Evolutionary conservation across 2,329 filamentous ascomycete species (phyloP), one percentile per base, ranked within the genome.

Genomic region (Aspergillus luchuensis): DNA sequence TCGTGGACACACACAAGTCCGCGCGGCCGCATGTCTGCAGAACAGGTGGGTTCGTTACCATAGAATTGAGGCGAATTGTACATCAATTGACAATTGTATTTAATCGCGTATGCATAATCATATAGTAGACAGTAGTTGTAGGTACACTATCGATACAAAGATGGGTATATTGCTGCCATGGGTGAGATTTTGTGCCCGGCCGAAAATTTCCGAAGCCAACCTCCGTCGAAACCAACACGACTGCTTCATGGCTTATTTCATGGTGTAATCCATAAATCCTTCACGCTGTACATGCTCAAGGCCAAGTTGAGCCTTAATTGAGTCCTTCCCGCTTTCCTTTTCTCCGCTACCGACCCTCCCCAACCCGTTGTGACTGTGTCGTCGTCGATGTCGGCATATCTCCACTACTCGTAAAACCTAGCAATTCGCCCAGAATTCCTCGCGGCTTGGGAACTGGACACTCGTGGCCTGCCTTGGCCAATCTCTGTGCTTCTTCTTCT

Each of bases 381-480:
- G 59, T 25, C 57, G 60, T 47, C 63, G 59, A 28, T 57, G 60
- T 47, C 17, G 64, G 63, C 60, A 64, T 55, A 51, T 62, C 66
- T 17, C 60, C 65, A 52, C 64, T 67, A 68, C 71, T 80, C 67
- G 83, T 84, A 72, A 94, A 90, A 0, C 91, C 91, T 63, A 95
- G 78, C 67, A 94, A 81, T 71, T 90, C 85, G 11, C 91, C 91
- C 49, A 96, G 78, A 36, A 92, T 78, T 2, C 92, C 93, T 33
- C 87, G 84, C 0, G 95, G 94, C 77, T 97, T 97, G 5, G 95
- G 95, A 11, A 99, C 88, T 0, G 95, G 95, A 73, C 95, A 99
- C 74, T 96, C 91, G 70, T 91, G 85, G 71, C 82, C 83, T 49
- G 78, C 72, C 57, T 79, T 81, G 6, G 74, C 70, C 57, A 81